These are phyloP conservation scores for Pseudogymnoascus sp. DNA, from an alignment of 2,329 filamentous ascomycete genomes.

Conservation along the genomic window DNA sequence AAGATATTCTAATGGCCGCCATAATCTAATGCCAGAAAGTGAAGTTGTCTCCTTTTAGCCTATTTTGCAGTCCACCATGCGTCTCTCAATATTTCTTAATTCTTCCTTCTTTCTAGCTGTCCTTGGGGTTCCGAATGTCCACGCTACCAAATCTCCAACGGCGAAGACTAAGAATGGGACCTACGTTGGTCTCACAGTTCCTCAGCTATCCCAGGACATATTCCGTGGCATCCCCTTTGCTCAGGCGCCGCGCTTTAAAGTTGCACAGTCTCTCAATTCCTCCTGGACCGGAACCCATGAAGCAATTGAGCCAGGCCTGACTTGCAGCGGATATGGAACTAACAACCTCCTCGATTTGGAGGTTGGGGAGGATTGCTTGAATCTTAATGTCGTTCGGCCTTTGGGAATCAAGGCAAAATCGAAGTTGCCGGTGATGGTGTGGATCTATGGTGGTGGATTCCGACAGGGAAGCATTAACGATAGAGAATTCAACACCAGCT, in stretches of 20 bases:
- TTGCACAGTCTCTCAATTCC: constrained; percentile 9
- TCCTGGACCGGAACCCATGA: constrained; percentile 5
- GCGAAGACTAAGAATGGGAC: background rate
- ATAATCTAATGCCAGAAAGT: background rate
- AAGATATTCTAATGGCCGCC: background rate
- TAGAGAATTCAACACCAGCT: constrained; percentile 50
- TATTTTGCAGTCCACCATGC: background rate
- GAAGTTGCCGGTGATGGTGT: constrained; percentile 44
- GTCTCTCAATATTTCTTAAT: background rate
- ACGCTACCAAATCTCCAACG: background rate
- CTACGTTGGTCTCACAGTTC: background rate
- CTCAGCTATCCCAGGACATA: constrained; percentile 12
- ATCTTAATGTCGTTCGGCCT: constrained; percentile 39
- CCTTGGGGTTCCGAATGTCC: background rate
- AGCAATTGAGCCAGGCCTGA: background rate
- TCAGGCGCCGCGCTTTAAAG: constrained; percentile 9
- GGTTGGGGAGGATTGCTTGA: constrained; percentile 42
- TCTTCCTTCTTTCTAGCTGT: background rate
- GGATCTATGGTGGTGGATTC: constrained; percentile 56
- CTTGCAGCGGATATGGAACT: background rate
- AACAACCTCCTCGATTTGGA: constrained; percentile 7
- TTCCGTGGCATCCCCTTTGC: constrained; percentile 13
- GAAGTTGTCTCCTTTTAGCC: background rate
- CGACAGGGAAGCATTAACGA: constrained; percentile 43
- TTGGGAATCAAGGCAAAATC: constrained; percentile 18